These are phyloP conservation scores for Rhynchospora breviuscula DNA, from an alignment of 176 grass and related monocot species.

Conservation along the genomic window DNA sequence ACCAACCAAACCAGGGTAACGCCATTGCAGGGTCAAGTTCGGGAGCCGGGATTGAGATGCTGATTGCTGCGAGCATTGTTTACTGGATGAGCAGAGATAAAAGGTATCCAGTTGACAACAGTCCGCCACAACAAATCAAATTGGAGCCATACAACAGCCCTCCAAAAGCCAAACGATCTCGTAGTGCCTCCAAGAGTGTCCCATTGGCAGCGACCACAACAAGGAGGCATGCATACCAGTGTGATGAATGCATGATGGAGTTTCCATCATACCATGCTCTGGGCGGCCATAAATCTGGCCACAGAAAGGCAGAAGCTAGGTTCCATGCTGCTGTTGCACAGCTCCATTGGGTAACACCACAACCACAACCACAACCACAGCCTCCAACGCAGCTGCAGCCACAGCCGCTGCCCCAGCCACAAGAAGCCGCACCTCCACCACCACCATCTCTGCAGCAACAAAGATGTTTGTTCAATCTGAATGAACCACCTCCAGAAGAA, in stretches of 20 bases:
- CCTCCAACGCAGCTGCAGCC: neutral
- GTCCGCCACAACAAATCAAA: neutral
- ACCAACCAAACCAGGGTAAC: constrained; percentile 37
- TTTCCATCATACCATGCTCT: constrained; percentile 74
- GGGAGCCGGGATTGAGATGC: neutral
- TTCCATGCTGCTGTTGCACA: neutral
- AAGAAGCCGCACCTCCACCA: constrained; percentile 32
- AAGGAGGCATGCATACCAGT: constrained; percentile 32
- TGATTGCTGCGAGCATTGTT: constrained; percentile 13
- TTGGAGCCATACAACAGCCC: neutral
- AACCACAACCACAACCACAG: neutral
- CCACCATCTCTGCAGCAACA: neutral
- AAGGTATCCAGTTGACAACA: neutral
- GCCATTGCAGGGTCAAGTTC: constrained; percentile 2
- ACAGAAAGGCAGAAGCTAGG: constrained; percentile 28
- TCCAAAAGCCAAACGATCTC: neutral
- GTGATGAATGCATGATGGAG: constrained; percentile 46
- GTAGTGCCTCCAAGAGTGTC: neutral
- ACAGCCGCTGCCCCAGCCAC: neutral
- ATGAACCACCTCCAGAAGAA: constrained; percentile 6
- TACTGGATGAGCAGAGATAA: neutral
- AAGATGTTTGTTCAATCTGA: constrained; percentile 5
- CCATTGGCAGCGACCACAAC: neutral
- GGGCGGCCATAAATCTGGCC: constrained; percentile 63
- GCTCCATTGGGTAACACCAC: neutral